Evolutionary conservation across 2,329 filamentous ascomycete genomes (phyloP).

Genomic region (Colletotrichum spaethianum): DNA sequence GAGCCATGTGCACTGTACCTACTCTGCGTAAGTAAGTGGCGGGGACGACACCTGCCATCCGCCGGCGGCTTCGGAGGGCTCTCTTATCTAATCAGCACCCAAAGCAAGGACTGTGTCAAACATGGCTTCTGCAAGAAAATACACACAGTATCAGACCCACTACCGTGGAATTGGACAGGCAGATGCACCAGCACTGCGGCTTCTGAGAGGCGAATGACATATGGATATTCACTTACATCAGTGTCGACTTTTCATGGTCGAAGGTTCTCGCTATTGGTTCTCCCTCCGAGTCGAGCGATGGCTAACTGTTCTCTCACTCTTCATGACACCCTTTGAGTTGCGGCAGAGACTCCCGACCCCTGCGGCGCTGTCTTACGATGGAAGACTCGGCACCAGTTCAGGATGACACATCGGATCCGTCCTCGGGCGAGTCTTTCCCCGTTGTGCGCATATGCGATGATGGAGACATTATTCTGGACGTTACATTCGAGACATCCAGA

Average conservation of each 20-base stretch:
- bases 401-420: slow-evolving; percentile 43
- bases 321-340: slow-evolving; percentile 25
- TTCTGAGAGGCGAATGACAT: slow-evolving; percentile 14
- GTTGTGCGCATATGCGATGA: slow-evolving; percentile 66
- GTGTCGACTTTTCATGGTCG: neutral
- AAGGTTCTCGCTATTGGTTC: neutral
- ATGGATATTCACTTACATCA: neutral
- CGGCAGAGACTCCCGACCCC: slow-evolving; percentile 12
- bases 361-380: slow-evolving; percentile 41
- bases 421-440: slow-evolving; percentile 47
- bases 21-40: neutral
- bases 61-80: neutral
- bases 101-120: neutral
- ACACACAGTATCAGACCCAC: slow-evolving; percentile 14
- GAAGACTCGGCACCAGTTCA: slow-evolving; percentile 44
- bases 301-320: neutral
- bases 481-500: slow-evolving; percentile 74
- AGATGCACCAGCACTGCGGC: neutral
- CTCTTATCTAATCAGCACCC: slow-evolving; percentile 6
- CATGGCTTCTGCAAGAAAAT: neutral
- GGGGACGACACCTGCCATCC: neutral
- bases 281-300: neutral
- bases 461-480: slow-evolving; percentile 77
- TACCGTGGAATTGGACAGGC: slow-evolving; percentile 1
- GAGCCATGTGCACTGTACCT: slow-evolving; percentile 7